phyloP scores from a whole-genome alignment of 257 asterid species.

The Ballota nigra region DNA sequence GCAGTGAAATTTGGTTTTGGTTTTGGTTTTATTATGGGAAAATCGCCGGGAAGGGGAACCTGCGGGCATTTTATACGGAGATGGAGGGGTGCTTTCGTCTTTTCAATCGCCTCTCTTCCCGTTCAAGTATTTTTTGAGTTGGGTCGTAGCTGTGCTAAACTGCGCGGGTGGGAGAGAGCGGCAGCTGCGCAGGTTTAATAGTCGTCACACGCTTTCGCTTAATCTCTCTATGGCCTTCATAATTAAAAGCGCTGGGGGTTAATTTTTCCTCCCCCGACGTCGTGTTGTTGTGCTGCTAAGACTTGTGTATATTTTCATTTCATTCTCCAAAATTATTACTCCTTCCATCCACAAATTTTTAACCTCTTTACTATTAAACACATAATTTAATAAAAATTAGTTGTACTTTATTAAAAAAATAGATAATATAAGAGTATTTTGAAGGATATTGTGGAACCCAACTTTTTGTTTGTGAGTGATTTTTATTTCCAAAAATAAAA shows the following conservation, averaged over 20 bases:
- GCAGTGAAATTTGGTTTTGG: too few species aligned
- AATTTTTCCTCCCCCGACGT: background rate
- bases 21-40: conserved; percentile 37
- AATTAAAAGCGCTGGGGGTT: background rate
- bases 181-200: background rate
- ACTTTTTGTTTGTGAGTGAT: too few species aligned
- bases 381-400: too few species aligned
- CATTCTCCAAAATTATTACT: too few species aligned
- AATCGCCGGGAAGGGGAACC: conserved; percentile 52
- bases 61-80: conserved; percentile 27
- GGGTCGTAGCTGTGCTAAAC: background rate
- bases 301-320: too few species aligned
- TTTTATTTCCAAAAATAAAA: too few species aligned
- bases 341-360: too few species aligned
- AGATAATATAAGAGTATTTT: too few species aligned
- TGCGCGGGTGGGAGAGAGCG: conserved; percentile 1
- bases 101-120: conserved; percentile 5
- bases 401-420: too few species aligned
- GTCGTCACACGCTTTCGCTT: conserved; percentile 10
- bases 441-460: too few species aligned
- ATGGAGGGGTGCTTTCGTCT: conserved; percentile 30
- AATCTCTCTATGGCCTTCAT: background rate
- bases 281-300: too few species aligned
- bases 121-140: conserved; percentile 26
- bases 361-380: too few species aligned